These are phyloP conservation scores for Alopecurus myosuroides DNA, from an alignment of 176 grass and related monocot genomes.

Conservation along the genomic window DNA sequence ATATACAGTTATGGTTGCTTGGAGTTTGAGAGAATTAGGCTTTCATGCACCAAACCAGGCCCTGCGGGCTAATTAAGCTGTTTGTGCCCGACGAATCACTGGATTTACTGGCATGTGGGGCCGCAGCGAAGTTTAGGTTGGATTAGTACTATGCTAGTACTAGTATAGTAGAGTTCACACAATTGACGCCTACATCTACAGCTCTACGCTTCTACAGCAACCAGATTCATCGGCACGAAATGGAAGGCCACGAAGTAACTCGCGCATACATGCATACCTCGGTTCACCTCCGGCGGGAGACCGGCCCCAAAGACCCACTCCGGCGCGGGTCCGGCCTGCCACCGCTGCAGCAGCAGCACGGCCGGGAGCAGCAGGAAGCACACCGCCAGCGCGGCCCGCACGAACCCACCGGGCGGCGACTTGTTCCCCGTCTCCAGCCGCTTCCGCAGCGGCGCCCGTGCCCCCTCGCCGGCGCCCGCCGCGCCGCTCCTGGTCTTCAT, in stretches of 20 bases:
- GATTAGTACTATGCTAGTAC: not conserved
- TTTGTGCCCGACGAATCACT: not conserved
- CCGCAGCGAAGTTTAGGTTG: not conserved
- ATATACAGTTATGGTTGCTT: not conserved
- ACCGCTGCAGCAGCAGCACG: constrained; percentile 34
- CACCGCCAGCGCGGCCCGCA: not conserved
- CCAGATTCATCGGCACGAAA: not conserved
- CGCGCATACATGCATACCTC: constrained; percentile 10
- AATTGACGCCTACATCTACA: not conserved
- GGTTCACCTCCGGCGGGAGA: not conserved
- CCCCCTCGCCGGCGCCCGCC: not conserved
- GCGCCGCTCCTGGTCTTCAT: not conserved
- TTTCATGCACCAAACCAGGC: not conserved
- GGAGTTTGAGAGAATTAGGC: not conserved
- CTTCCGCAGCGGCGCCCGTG: not conserved
- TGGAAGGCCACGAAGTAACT: not conserved
- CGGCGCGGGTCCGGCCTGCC: constrained; percentile 22
- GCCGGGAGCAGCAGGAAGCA: constrained; percentile 25
- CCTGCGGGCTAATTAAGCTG: not conserved
- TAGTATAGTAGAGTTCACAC: not conserved
- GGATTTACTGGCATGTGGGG: not conserved
- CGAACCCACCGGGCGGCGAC: not conserved
- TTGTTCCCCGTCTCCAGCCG: not conserved
- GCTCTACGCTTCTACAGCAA: not conserved
- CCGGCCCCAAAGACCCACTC: constrained; percentile 22